Evolutionary conservation across 768 basidiomycete genomes (phyloP).

Genomic region (Epithele typhae): DNA sequence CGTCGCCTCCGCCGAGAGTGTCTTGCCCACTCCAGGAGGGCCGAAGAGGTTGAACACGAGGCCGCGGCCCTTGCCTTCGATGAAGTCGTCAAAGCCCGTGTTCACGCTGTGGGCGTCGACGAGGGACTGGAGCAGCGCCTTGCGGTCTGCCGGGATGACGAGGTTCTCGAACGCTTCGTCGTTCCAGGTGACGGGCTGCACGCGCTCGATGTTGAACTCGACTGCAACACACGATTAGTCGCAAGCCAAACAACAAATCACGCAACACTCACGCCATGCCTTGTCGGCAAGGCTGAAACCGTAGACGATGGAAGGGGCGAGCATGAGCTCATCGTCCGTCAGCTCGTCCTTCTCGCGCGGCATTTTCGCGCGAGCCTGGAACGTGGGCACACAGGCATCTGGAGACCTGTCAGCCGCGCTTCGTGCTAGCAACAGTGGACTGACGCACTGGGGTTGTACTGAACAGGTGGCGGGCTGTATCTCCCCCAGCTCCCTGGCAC

Average conservation of each 20-base stretch:
- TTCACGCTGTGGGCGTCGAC: constrained; percentile 26
- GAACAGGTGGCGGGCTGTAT: constrained; percentile 13
- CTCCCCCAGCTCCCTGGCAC: no score
- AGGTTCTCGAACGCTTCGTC: constrained; percentile 29
- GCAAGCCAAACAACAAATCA: neutral
- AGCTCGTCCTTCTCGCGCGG: constrained; percentile 3
- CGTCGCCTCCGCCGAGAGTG: constrained; percentile 25
- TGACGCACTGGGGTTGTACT: neutral
- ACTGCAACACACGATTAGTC: constrained; percentile 30
- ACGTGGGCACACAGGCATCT: constrained; percentile 9
- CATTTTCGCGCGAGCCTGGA: constrained; percentile 1
- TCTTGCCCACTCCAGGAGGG: constrained; percentile 26
- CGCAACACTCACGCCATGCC: constrained; percentile 35
- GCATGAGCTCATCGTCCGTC: constrained; percentile 45
- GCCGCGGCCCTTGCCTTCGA: constrained; percentile 32
- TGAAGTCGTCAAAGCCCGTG: constrained; percentile 29
- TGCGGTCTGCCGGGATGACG: constrained; percentile 27
- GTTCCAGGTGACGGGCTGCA: constrained; percentile 41
- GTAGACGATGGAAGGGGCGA: constrained; percentile 51
- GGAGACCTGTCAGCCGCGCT: neutral
- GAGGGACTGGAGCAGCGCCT: constrained; percentile 26
- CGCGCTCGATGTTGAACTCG: constrained; percentile 54
- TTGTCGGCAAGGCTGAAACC: constrained; percentile 61
- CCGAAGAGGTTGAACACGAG: constrained; percentile 29
- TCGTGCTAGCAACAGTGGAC: neutral